Evolutionary conservation across 2,329 filamentous ascomycete genomes (phyloP), one percentile per base, ranked within the genome.

Genomic region (Purpureocillium lavendulum): DNA sequence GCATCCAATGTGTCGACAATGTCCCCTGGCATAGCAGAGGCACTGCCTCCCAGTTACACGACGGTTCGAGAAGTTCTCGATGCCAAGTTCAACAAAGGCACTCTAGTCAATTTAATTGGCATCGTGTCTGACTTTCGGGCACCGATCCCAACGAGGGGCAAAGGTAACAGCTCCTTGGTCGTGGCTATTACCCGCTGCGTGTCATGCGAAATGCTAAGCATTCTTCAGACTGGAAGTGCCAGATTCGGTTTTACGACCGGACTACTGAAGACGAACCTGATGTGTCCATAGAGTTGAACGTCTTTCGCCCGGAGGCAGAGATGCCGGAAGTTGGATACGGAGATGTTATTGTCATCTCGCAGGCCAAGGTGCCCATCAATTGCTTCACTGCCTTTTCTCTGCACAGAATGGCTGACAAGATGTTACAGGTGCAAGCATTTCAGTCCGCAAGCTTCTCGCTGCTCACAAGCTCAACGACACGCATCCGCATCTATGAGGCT

Each of bases 81-180:
- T 37, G 58, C 58, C 15, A 54, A 57, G 17, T 40, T 58, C 34
- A 35, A 47, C 8, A 13, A 48, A 18, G 46, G 54, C 21, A 48
- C 32, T 2, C 42, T 64, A 6, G 65, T 80, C 46, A 82, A 67
- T 59, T 62, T 92, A 31, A 71, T 87, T 37, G 88, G 87, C 1
- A 60, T 90, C 4, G 74, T 90, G 4, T 75, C 77, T 38, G 84
- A 90, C 49, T 71, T 69, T 36, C 69, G 76, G 41, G 59, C 68
- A 1, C 73, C 77, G 1, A 66, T 65, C 1, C 40, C 55, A 10
- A 78, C 78, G 1, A 63, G 45, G 39, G 70, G 73, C 16, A 51
- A 56, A 17, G 81, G 84, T 70, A 17, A 38, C 21, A 26, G 21
- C n/a, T 26, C 21, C 10, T 26, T 26, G 21, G 21, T 26, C 5